Percentiles rank a stretch among this genome's conserved stretches.
Conservation (phyloP, 2,329 filamentous ascomycete genomes). For the Fonsecaea erecta region DNA sequence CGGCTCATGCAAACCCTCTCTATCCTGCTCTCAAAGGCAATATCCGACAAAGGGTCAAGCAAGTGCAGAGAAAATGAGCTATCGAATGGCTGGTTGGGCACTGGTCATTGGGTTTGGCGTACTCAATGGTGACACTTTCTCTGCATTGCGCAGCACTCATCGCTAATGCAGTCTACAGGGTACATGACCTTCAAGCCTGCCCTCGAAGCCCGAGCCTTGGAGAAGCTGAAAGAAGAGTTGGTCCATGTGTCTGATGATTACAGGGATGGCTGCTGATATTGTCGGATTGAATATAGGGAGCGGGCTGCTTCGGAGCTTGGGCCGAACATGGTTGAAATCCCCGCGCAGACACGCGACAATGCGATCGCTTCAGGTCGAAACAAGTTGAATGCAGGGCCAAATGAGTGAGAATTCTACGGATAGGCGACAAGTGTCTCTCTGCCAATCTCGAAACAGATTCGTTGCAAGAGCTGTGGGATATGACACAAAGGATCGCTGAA, state of each 20-base stretch:
- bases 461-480: background rate
- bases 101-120: constrained; percentile 49
- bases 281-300: constrained; percentile 11
- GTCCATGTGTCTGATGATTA: background rate
- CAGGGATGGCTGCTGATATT: background rate
- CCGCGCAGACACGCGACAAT: constrained; percentile 5
- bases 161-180: constrained; percentile 40
- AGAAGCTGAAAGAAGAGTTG: constrained; percentile 38
- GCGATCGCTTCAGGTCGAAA: background rate
- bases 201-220: constrained; percentile 44
- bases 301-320: constrained; percentile 28
- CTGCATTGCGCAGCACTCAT: constrained; percentile 16
- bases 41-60: background rate
- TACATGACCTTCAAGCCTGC: constrained; percentile 52
- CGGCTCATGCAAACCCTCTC: background rate
- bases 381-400: background rate
- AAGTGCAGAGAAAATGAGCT: constrained; percentile 41
- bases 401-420: background rate
- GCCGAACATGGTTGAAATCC: constrained; percentile 33
- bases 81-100: constrained; percentile 45
- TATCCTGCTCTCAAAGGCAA: background rate
- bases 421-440: background rate
- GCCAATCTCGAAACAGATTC: background rate
- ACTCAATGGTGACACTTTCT: constrained; percentile 43
- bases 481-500: background rate